Base-by-base conservation (phyloP, 2,329 filamentous ascomycete species). In the Monilinia fructicola region DNA sequence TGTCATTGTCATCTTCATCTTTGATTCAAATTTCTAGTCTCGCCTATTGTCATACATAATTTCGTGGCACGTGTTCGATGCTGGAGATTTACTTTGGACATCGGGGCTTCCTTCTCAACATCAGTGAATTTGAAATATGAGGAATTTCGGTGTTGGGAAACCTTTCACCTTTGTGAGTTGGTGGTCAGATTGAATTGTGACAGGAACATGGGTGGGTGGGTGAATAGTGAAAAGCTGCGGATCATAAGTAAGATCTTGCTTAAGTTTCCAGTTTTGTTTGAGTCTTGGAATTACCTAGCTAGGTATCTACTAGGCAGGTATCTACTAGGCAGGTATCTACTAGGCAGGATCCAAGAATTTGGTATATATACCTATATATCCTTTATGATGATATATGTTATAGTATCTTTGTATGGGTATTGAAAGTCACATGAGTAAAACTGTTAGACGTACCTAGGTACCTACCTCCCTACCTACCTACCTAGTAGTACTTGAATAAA, bases 381-480 rank as follows among this genome's bases (percentile, higher is more conserved):
- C 14, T 58, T n/a, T 9, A 3, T 2, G 2, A 28, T 21, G 6
- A n/a, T 14, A 31, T 31, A 10, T n/a, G 3, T n/a, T 46, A 2
- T 0, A 28, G 9, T 14, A 2, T 11, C 6, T 28, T 31, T 2
- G n/a, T 10, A 6, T 31, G 7, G 18, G 1, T 1, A 7, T 14
- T 6, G 1, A 4, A 14, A 31, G 10, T 31, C 6, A 11, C 16
- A 31, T 46, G 11, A 4, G 2, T 14, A n/a, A n/a, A n/a, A n/a
- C n/a, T n/a, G n/a, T n/a, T n/a, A n/a, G n/a, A n/a, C n/a, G n/a
- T n/a, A n/a, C n/a, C n/a, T n/a, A n/a, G n/a, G n/a, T n/a, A n/a
- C n/a, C n/a, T n/a, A n/a, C n/a, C n/a, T n/a, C n/a, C n/a, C n/a
- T n/a, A n/a, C n/a, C n/a, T n/a, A n/a, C n/a, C n/a, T n/a, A n/a